Evolutionary conservation across 1,284 basidiomycete genomes (phyloP), one percentile per base, ranked within the genome.

Genomic region (Fomitopsis palustris): DNA sequence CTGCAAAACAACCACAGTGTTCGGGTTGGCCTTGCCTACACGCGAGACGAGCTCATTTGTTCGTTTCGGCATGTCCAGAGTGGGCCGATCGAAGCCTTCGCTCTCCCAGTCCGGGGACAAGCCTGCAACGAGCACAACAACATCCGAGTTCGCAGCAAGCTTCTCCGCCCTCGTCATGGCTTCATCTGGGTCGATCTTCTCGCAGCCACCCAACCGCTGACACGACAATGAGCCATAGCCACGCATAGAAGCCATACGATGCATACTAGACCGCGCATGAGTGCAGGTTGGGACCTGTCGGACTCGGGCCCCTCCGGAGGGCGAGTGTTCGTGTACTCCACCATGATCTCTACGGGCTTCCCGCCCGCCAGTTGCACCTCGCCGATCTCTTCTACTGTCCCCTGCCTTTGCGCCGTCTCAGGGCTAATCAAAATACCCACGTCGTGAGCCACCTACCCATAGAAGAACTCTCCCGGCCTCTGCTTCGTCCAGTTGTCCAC

Each of bases 401-500:
- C 86, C 74, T 86, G 82, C 7, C 83, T 83, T 53, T 25, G 42
- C 12, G 2, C 21, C 27, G 21, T 12, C 31, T 38, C 47, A 47
- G 17, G 3, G 31, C 33, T 37, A 33, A 17, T 17, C 9, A 1
- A 1, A 14, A n/a, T n/a, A 33, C 3, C 38, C 9, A 23, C n/a
- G 19, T 16, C 19, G 16, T 35, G 27, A 7, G 9, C 10, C 14
- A 69, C 81, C 55, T 62, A 83, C 78, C 85, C 86, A 64, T 87
- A 88, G 73, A 86, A 87, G 72, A 87, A 87, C 56, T 84, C 83
- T 0, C 85, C 85, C 0, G 85, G 84, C 4, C 81, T 82, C 70
- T 87, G 85, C 60, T 81, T 81, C 16, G 83, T 85, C 81, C 85
- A 87, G 66, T 90, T 89, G 69, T 91, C 87, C 55, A 90, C 82